These are phyloP conservation scores for Trametes elegans DNA, from an alignment of 768 basidiomycete species.

Conservation along the genomic window DNA sequence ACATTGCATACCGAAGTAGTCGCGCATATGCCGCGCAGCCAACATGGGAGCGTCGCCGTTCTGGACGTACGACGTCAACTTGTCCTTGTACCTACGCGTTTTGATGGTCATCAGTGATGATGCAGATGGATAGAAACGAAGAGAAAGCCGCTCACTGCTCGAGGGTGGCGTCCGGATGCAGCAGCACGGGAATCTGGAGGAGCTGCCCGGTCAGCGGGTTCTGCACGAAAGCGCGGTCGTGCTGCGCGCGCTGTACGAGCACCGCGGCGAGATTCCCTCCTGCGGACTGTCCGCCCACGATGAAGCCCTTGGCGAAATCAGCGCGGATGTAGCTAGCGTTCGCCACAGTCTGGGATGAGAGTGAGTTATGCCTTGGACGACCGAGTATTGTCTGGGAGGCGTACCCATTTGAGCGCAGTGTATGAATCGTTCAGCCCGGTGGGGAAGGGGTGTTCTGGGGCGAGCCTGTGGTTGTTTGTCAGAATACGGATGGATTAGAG, in stretches of 20 bases:
- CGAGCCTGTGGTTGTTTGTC: constrained; percentile 16
- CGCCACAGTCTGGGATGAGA: constrained; percentile 1
- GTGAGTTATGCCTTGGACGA: neutral
- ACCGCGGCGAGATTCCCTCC: constrained; percentile 26
- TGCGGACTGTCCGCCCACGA: constrained; percentile 27
- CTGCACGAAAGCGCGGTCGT: constrained; percentile 24
- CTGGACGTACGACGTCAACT: neutral
- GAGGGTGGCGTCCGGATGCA: constrained; percentile 22
- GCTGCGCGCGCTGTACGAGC: constrained; percentile 23
- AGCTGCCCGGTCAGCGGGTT: constrained; percentile 25
- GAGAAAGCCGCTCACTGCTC: constrained; percentile 12
- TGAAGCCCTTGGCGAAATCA: constrained; percentile 22
- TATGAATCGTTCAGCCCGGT: constrained; percentile 23
- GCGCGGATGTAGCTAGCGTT: neutral
- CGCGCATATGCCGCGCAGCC: neutral
- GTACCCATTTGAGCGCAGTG: constrained; percentile 28
- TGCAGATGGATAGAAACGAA: neutral
- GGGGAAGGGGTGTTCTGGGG: constrained; percentile 29
- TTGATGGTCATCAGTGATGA: neutral
- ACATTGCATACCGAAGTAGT: neutral
- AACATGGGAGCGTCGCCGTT: neutral
- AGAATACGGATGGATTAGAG: neutral
- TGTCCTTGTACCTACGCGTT: neutral
- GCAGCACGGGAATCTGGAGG: constrained; percentile 23
- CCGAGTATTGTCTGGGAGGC: neutral